Evolutionary conservation across 164 flowering plant genomes (phyloP), one percentile per base, ranked within the genome.

Genomic region (Aristolochia californica): DNA sequence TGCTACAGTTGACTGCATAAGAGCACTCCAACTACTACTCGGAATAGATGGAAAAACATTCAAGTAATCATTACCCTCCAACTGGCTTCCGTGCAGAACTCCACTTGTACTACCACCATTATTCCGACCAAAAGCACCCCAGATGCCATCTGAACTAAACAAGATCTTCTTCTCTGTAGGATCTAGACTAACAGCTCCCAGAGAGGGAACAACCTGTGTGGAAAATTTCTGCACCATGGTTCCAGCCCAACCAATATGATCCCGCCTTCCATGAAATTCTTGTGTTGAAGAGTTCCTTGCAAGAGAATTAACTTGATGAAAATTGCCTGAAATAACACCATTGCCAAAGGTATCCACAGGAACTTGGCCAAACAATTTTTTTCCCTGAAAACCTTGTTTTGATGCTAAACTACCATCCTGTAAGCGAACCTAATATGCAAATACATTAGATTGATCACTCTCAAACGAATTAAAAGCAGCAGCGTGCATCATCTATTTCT

Each of bases 11-110:
- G 98, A 88, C 71, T 88, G 96, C 95, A 88, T 91, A 26, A 91
- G 85, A 49, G 97, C 97, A 74, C 96, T 91, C 94, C 94, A 87
- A 55, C 83, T 83, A 50, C 93, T 91, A 78, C 89, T 77, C 55
- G 83, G 91, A 53, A 78, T 17, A 40, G 84, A 80, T 30, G 90
- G 80, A 64, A 76, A 78, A 25, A 60, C 62, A 68, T 64, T 69
- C n/a, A 60, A 24, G 56, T 30, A 54, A 55, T 81, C 81, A 34
- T 78, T 7, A 16, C 64, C 66, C 43, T 77, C 84, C 58, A 72
- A 20, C 12, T 64, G 28, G 63, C 71, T 73, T 26, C 70, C 79
- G 48, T 62, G 62, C 26, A 44, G 25, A 21, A 22, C 72, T 27
- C 69, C 74, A 63, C 72, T 81, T 30, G 75, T 25, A 28, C 62